Evolutionary conservation across 345 rosid genomes (phyloP).

Genomic region (Zanthoxylum bungeanum): DNA sequence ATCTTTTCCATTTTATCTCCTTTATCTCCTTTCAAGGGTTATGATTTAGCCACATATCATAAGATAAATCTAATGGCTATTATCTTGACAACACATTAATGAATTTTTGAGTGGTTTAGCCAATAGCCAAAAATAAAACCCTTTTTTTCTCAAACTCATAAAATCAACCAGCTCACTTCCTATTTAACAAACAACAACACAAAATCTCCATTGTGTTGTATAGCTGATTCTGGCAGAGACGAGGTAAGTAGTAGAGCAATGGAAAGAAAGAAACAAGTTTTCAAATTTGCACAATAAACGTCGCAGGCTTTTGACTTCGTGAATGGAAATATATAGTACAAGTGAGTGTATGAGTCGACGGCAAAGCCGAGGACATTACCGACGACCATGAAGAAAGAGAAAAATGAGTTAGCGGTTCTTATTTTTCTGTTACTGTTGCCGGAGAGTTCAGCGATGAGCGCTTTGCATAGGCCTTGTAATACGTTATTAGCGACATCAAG

Average conservation of each 20-base stretch:
- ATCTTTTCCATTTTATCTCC: too few species aligned
- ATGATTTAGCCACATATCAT: too few species aligned
- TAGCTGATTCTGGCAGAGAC: too few species aligned
- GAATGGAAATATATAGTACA: constrained; percentile 61
- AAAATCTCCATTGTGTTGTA: too few species aligned
- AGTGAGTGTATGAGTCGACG: constrained; percentile 56
- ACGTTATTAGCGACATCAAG: constrained; percentile 91
- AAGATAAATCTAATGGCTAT: too few species aligned
- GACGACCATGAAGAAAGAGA: constrained; percentile 88
- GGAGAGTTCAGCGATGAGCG: constrained; percentile 78
- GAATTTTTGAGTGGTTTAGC: too few species aligned
- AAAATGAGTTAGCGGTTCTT: constrained; percentile 57
- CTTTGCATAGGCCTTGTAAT: constrained; percentile 81
- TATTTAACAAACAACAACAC: too few species aligned
- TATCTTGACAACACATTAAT: too few species aligned
- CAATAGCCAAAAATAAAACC: too few species aligned
- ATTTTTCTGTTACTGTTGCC: constrained; percentile 48
- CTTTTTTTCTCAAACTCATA: too few species aligned
- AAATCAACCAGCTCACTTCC: too few species aligned
- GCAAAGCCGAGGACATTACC: constrained; percentile 85
- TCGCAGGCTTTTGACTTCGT: constrained; percentile 68
- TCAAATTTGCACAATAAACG: constrained; percentile 80
- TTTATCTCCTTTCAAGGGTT: too few species aligned
- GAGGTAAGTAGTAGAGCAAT: constrained; percentile 43
- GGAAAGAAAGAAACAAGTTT: constrained; percentile 71